phyloP scores from a whole-genome alignment of 768 basidiomycete genomes.

The Mycena alexandri region DNA sequence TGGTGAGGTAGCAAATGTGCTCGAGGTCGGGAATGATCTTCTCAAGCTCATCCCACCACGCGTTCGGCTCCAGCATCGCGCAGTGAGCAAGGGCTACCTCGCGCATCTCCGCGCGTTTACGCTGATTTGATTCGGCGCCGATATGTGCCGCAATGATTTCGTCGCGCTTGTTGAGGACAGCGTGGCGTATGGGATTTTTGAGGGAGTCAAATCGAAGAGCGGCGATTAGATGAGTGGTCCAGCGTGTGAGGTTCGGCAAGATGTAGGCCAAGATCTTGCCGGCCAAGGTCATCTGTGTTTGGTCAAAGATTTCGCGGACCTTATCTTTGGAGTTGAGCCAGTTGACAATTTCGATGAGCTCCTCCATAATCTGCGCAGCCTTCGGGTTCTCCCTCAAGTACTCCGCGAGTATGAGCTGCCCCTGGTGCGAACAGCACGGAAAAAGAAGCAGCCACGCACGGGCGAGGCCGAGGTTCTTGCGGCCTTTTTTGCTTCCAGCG shows the following conservation, averaged over 20 bases:
- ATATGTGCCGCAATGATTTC: constrained; percentile 29
- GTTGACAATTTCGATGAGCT: no score
- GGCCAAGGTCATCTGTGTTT: no score
- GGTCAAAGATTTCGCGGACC: no score
- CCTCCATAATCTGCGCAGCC: no score
- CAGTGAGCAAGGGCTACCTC: constrained; percentile 1
- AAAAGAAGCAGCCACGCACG: no score
- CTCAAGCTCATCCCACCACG: constrained; percentile 27
- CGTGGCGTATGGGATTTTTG: background rate
- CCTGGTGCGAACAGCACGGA: no score
- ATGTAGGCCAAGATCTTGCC: no score
- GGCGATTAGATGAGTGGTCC: constrained; percentile 9
- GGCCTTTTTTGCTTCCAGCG: no score
- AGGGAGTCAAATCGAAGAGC: background rate
- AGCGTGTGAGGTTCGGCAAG: background rate
- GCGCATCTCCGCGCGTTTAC: background rate
- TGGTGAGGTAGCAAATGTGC: constrained; percentile 35
- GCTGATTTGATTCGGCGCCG: constrained; percentile 18
- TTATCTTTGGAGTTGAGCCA: no score
- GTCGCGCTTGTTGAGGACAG: constrained; percentile 5
- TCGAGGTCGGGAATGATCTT: constrained; percentile 23
- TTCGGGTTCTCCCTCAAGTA: no score
- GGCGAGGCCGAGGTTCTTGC: no score
- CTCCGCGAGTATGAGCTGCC: no score
- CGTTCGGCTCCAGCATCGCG: background rate